phyloP scores from a whole-genome alignment of 164 flowering plant genomes.

The Annona squamosa region DNA sequence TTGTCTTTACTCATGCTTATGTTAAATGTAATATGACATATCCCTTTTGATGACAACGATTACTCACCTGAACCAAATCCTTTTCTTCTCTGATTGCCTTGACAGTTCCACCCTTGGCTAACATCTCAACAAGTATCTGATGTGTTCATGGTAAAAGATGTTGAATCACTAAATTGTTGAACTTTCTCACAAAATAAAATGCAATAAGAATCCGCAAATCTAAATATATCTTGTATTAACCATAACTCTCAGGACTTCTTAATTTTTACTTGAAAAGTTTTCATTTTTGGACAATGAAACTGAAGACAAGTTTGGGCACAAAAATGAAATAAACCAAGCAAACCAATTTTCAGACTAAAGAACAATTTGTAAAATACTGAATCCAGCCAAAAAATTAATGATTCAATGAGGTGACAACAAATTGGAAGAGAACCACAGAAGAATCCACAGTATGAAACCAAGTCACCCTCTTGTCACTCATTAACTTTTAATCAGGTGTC shows the following conservation, averaged over 20 bases:
- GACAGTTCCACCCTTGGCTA: constrained; percentile 92
- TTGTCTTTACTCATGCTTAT: no score
- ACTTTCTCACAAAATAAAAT: background rate
- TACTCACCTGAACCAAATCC: constrained; percentile 84
- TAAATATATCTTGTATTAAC: background rate
- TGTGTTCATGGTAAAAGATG: constrained; percentile 11
- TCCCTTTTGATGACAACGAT: background rate
- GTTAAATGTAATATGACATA: background rate
- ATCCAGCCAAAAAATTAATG: no score
- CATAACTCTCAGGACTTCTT: background rate
- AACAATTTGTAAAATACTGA: background rate
- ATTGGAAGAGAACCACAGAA: no score
- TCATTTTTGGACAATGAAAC: background rate
- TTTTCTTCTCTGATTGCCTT: constrained; percentile 71
- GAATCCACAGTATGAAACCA: no score
- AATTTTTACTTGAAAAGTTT: background rate
- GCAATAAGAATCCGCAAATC: background rate
- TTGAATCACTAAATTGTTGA: background rate
- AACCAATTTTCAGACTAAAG: background rate
- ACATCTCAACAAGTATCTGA: constrained; percentile 83
- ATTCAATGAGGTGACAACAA: no score
- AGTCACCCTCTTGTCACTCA: no score
- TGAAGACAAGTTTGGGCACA: background rate
- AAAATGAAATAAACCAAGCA: background rate
- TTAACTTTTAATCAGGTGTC: no score